Evolutionary conservation across 495 filamentous ascomycete genomes (phyloP), one percentile per base, ranked within the genome.

Genomic region (Astrothelium macrocarpum): DNA sequence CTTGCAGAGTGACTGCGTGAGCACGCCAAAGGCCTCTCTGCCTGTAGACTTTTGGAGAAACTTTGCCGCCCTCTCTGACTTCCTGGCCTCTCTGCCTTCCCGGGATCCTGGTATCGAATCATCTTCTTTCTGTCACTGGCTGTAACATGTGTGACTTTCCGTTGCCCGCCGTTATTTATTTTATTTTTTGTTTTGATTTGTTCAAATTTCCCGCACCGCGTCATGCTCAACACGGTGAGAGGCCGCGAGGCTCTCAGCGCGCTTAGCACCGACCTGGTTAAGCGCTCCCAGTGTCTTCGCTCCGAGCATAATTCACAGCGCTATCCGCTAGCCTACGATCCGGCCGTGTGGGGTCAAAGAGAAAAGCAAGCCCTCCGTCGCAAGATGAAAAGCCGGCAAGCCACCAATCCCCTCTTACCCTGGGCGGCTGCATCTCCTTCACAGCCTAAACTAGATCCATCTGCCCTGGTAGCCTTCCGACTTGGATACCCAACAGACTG

Each of bases 321-420:
- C 16, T 3, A 49, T 20, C n/a, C n/a, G 43, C 43, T 56, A 56
- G 49, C 49, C 49, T 56, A 16, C 49, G 49, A 56, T 56, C 49
- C 49, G 49, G 49, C 49, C 49, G 49, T 29, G 49, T 56, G 49
- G 20, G 49, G 49, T 39, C 14, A 5, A 39, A 29, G 49, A 29
- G 29, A 56, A 20, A 26, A 29, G 43, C 43, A 56, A 56, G 49
- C 49, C 49, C 49, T 56, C 49, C 49, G 49, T 56, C 49, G 49
- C 49, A 56, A 56, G 49, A 29, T 56, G 23, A 56, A 29, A 29
- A 56, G 49, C 49, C 49, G 45, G 45, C 45, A 49, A 16, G 20
- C 14, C 45, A 23, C 45, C 45, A 49, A 18, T 20, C 45, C 14
- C 5, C 45, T 16, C 5, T 5, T 14, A 5, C 34, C 14, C 34